Evolutionary conservation across 805 yeast species (phyloP), one percentile per base, ranked within the genome.

Genomic region (Metahyphopichia silvanorum): DNA sequence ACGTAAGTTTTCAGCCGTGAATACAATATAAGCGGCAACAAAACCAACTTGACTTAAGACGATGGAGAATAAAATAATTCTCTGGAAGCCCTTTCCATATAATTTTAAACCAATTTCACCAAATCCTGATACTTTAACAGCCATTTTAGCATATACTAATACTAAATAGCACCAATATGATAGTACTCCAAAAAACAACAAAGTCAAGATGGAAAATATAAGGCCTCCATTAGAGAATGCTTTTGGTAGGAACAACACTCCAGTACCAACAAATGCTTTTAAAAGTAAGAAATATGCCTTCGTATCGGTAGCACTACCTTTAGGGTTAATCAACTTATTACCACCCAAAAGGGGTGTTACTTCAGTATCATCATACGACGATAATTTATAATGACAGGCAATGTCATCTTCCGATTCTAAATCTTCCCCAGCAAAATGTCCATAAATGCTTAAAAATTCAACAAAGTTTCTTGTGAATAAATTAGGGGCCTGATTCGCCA

Each of bases 361-460:
- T 28, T 69, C 76, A 29, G 68, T 77, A 11, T 18, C 22, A 13
- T 34, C 46, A 10, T 33, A 35, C 7, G 21, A 27, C 1, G 58
- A 55, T 3, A 59, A 48, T 20, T 44, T 47, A 40, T 69, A 74
- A 38, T 69, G 74, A 40, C 79, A 75, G 1, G 76, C 74, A 51
- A 61, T 66, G 48, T 79, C 88, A 14, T 61, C 66, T 34, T 74
- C 80, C 48, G 78, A 83, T 46, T 82, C 91, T 33, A 84, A 69
- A 24, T 79, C 76, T 56, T 84, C 93, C 51, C 94, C 94, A 2
- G 93, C 93, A 58, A 85, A 85, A 62, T 85, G 91, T 5, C 94
- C 94, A 55, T 85, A 85, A 6, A 85, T 69, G 41, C 84, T 79
- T 28, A 85, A 62, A 49, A 85, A 85, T 53, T 85, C 93, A 44